These are phyloP conservation scores for Amoebophrya sp. DNA, from an alignment of 169 alveolate species.

Conservation along the genomic window DNA sequence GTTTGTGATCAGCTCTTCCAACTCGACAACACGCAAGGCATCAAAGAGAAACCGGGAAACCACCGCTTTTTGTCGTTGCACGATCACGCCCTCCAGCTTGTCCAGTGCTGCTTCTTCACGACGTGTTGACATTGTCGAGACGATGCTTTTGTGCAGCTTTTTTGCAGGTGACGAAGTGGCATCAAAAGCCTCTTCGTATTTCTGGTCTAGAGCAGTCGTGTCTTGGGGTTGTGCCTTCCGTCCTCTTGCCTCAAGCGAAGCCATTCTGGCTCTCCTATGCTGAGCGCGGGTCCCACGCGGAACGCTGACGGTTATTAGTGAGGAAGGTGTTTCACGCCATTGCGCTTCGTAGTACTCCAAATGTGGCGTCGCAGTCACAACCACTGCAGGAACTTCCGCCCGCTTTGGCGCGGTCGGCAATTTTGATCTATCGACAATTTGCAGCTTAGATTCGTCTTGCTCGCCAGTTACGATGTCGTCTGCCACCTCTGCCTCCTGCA, in stretches of 20 bases:
- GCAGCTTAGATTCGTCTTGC: no score
- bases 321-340: no score
- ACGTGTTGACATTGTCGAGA: not conserved
- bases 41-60: not conserved
- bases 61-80: not conserved
- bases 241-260: not conserved
- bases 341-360: no score
- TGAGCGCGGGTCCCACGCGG: no score
- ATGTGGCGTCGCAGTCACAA: no score
- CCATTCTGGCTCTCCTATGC: no score
- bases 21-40: not conserved
- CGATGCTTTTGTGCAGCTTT: not conserved
- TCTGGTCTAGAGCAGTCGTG: not conserved
- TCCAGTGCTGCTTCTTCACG: not conserved
- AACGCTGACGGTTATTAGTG: no score
- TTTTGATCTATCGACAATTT: no score
- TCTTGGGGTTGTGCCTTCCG: not conserved
- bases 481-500: no score
- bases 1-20: not conserved
- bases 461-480: no score
- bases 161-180: not conserved
- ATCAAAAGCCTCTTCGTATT: not conserved
- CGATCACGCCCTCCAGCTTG: not conserved
- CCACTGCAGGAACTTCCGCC: no score
- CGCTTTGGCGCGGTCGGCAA: no score